These are phyloP conservation scores for Paecilomyces sp. DNA, from an alignment of 2,329 filamentous ascomycete genomes.

Conservation along the genomic window DNA sequence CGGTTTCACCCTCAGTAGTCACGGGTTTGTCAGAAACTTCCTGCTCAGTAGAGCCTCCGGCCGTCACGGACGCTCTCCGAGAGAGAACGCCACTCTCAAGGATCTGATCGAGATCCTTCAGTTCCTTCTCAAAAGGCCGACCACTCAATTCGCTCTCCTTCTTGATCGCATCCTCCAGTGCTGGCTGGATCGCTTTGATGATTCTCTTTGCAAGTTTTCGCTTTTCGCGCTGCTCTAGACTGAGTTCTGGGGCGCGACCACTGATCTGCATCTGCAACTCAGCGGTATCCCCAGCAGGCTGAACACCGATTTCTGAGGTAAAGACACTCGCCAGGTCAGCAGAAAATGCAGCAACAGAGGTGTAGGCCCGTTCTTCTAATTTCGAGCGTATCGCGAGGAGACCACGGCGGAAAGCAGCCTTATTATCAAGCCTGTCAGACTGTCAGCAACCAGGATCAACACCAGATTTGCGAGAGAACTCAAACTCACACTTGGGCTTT, in stretches of 20 bases:
- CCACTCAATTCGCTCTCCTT: slow-evolving; percentile 76
- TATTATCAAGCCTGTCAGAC: slow-evolving; percentile 39
- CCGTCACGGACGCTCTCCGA: slow-evolving; percentile 44
- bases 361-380: slow-evolving; percentile 51
- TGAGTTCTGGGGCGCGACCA: slow-evolving; percentile 37
- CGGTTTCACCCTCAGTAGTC: slow-evolving; percentile 23
- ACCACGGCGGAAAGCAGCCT: slow-evolving; percentile 48
- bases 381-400: slow-evolving; percentile 47
- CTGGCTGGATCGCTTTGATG: slow-evolving; percentile 71
- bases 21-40: slow-evolving; percentile 40
- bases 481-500: slow-evolving; percentile 70
- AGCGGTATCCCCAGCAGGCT: slow-evolving; percentile 37
- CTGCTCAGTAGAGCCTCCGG: slow-evolving; percentile 32
- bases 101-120: slow-evolving; percentile 67
- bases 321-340: slow-evolving; percentile 52
- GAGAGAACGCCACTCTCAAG: slow-evolving; percentile 59
- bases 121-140: slow-evolving; percentile 60
- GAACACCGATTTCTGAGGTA: slow-evolving; percentile 46
- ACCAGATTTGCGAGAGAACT: background rate
- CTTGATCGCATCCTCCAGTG: slow-evolving; percentile 65
- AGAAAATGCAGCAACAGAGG: slow-evolving; percentile 55
- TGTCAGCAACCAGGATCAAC: slow-evolving; percentile 10
- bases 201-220: slow-evolving; percentile 85
- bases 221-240: slow-evolving; percentile 66
- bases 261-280: slow-evolving; percentile 46